Percentiles rank a stretch among this genome's conserved stretches.
phyloP scores from a whole-genome alignment of 192 early-diverging fungal genomes.

The Rhizoclosmatium globosum region DNA sequence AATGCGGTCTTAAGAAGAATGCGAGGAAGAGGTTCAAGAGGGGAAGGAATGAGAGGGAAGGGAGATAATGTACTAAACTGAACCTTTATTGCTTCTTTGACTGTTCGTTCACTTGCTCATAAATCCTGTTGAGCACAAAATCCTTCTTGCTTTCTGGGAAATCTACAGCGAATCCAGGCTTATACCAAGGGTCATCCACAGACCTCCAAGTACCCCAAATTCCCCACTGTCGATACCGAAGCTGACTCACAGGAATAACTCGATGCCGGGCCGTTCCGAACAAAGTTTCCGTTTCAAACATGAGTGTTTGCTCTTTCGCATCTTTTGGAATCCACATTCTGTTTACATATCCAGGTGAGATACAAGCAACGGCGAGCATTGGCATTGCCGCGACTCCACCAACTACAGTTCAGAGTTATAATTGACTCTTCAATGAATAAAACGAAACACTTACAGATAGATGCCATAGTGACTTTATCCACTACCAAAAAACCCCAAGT shows the following conservation, averaged over 20 bases:
- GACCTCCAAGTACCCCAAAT: slow-evolving; percentile 15
- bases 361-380: not conserved
- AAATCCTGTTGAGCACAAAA: slow-evolving; percentile 5
- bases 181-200: not conserved
- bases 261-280: not conserved
- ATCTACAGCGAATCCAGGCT: slow-evolving; percentile 7
- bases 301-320: not conserved
- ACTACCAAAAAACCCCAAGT: not conserved
- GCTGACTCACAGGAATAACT: not conserved
- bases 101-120: not conserved
- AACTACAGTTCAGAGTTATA: not conserved
- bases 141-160: not conserved
- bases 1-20: not conserved
- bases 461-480: not conserved
- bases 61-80: not conserved
- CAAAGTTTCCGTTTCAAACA: slow-evolving; percentile 21
- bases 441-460: slow-evolving; percentile 2
- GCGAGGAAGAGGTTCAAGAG: not conserved
- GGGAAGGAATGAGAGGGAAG: not conserved
- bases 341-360: slow-evolving; percentile 8
- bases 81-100: not conserved
- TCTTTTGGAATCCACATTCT: not conserved
- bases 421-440: not conserved
- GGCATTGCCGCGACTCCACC: not conserved
- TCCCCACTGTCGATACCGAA: not conserved